A percentile compares a stretch with the other conserved stretches of the same genome.
These are phyloP conservation scores for Kluyveromyces siamensis DNA, from an alignment of 805 yeast species.

Conservation along the genomic window DNA sequence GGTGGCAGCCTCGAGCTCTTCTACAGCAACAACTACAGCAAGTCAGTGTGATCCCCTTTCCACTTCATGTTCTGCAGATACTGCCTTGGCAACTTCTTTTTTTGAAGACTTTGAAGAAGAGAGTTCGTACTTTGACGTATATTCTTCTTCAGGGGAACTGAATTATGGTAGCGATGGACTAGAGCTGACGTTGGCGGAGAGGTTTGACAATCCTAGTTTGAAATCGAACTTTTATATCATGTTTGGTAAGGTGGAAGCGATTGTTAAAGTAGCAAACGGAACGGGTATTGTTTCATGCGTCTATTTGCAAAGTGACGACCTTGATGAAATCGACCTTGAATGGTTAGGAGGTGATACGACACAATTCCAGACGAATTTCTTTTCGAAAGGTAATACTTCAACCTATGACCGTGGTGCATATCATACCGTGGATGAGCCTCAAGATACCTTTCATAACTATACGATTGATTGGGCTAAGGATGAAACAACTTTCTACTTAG, in stretches of 20 bases:
- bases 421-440: constrained; percentile 49
- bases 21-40: constrained; percentile 6
- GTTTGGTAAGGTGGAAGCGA: constrained; percentile 79
- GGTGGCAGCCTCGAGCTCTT: constrained; percentile 1
- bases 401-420: constrained; percentile 75
- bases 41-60: constrained; percentile 38
- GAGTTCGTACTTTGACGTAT: constrained; percentile 31
- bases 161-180: constrained; percentile 50
- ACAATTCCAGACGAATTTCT: constrained; percentile 71
- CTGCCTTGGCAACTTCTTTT: constrained; percentile 54
- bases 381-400: constrained; percentile 69
- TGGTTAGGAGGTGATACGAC: constrained; percentile 75
- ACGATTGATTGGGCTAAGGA: constrained; percentile 78
- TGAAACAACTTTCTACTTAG: constrained; percentile 58
- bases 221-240: constrained; percentile 74
- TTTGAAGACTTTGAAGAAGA: constrained; percentile 42
- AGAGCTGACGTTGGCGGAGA: constrained; percentile 45
- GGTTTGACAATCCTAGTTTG: constrained; percentile 71
- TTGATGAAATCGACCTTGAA: constrained; percentile 85
- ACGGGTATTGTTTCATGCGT: constrained; percentile 73
- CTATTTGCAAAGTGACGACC: constrained; percentile 72
- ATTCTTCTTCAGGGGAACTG: constrained; percentile 34
- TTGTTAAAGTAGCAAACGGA: constrained; percentile 65
- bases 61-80: constrained; percentile 37
- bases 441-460: constrained; percentile 59